Base-by-base conservation (phyloP, 2,329 filamentous ascomycete species). In the Fusarium cicatricum region DNA sequence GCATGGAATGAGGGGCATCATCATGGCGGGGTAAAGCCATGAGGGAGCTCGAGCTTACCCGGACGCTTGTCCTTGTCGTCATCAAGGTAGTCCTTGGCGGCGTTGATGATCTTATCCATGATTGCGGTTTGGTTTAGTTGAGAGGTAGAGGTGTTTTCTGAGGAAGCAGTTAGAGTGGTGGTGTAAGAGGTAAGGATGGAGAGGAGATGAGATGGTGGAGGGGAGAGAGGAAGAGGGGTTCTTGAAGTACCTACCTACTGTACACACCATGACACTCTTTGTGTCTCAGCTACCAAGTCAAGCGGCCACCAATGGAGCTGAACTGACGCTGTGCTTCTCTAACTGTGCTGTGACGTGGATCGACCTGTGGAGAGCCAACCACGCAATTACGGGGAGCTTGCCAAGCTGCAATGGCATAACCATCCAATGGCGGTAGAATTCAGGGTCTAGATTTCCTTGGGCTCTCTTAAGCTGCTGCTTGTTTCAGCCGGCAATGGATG, bases 41-140 rank as follows among this genome's bases (percentile, higher is more conserved):
- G 52, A 38, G 39, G 39, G 26, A 47, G n/a, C 28, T 38, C 6
- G 37, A 56, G 23, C 44, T 40, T 53, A 66, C 63, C 62, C 49
- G 70, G 67, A 38, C 60, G 48, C 53, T 71, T 67, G 43, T 68
- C 55, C 57, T 72, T 67, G 53, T 66, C 62, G 34, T 70, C 65
- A 51, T 70, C 66, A 51, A 77, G 72, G 19, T 71, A 75, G 33
- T 76, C 72, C 65, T 75, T 76, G 49, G 74, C 76, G 16, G 68
- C 70, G 64, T 60, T 74, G 59, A 78, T 55, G 55, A 78, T 53
- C 50, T 72, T 74, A 36, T 78, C 74, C 76, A 78, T 78, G 43
- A 23, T 70, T 62, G 41, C 36, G 50, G 21, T 26, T 47, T 56
- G 16, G 6, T 19, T 14, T 17, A 2, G 9, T 16, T 14, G 21